These are phyloP conservation scores for Neonectria punicea DNA, from an alignment of 2,329 filamentous ascomycete species.

Conservation along the genomic window DNA sequence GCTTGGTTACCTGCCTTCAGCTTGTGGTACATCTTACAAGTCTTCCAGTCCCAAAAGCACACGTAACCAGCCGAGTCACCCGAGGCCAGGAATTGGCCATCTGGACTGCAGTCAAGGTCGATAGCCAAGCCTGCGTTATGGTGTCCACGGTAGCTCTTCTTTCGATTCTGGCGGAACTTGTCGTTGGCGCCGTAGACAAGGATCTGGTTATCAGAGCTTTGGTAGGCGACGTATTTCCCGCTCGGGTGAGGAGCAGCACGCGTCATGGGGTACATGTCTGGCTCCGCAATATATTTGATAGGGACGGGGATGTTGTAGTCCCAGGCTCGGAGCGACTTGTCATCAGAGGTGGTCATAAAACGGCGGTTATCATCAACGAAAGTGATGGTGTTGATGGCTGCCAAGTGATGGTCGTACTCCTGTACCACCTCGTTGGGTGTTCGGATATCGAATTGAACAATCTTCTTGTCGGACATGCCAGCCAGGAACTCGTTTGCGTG, in stretches of 20 bases:
- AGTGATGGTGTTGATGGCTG: slow-evolving; percentile 96
- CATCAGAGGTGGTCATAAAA: slow-evolving; percentile 98
- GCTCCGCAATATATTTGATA: slow-evolving; percentile 97
- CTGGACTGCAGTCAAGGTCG: slow-evolving; percentile 87
- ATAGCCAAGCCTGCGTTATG: slow-evolving; percentile 96
- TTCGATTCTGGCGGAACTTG: slow-evolving; percentile 96
- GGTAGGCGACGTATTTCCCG: slow-evolving; percentile 94
- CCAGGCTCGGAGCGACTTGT: slow-evolving; percentile 96
- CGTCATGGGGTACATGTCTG: slow-evolving; percentile 97
- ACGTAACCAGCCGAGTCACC: slow-evolving; percentile 91
- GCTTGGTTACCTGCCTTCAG: slow-evolving; percentile 85
- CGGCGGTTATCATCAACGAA: slow-evolving; percentile 95
- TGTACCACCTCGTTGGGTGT: slow-evolving; percentile 83
- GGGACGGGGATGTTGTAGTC: slow-evolving; percentile 98
- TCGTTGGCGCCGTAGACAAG: slow-evolving; percentile 94
- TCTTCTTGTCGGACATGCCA: slow-evolving; percentile 99
- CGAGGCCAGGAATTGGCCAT: slow-evolving; percentile 88
- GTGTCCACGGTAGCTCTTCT: slow-evolving; percentile 95
- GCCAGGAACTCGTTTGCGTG: slow-evolving; percentile 90
- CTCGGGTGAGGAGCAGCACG: slow-evolving; percentile 85
- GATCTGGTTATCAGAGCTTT: slow-evolving; percentile 95
- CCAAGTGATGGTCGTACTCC: slow-evolving; percentile 97
- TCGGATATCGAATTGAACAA: slow-evolving; percentile 93
- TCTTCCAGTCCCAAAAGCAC: slow-evolving; percentile 99
- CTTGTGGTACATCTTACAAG: slow-evolving; percentile 99